These are phyloP conservation scores for Tulasnella sp. DNA, from an alignment of 768 basidiomycete genomes.

Conservation along the genomic window DNA sequence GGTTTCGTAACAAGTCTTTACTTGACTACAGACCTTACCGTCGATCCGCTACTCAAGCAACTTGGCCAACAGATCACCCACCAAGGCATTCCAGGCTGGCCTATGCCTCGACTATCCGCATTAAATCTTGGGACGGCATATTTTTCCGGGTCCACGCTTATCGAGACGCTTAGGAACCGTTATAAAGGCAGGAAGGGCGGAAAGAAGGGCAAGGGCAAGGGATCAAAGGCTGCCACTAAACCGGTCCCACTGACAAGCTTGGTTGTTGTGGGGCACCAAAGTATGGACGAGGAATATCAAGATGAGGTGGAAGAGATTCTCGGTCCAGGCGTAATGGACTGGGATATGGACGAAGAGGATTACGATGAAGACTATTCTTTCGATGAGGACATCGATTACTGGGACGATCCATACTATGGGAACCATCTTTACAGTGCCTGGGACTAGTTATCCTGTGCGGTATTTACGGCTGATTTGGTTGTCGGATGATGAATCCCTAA, in stretches of 20 bases:
- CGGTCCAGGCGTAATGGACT: not conserved
- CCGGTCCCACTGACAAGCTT: not conserved
- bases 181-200: not conserved
- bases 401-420: not conserved
- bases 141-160: not conserved
- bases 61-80: not conserved
- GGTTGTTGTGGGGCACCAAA: not conserved
- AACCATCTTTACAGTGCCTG: not conserved
- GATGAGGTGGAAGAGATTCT: not conserved
- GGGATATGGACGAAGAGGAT: slow-evolving; percentile 12
- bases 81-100: not conserved
- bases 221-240: not conserved
- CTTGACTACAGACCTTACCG: not conserved
- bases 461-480: not conserved
- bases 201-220: slow-evolving; percentile 5
- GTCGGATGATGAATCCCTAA: not conserved
- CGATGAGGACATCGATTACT: slow-evolving; percentile 5
- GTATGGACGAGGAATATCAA: not conserved
- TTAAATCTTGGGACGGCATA: not conserved
- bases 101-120: not conserved
- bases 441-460: not conserved
- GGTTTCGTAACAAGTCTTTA: not conserved
- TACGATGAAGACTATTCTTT: slow-evolving; percentile 3
- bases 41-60: slow-evolving; percentile 2
- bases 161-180: not conserved